Percentiles rank a stretch among this genome's conserved stretches.
These are phyloP conservation scores for Pyrenochaeta sp. DNA, from an alignment of 2,329 filamentous ascomycete genomes.

Conservation along the genomic window DNA sequence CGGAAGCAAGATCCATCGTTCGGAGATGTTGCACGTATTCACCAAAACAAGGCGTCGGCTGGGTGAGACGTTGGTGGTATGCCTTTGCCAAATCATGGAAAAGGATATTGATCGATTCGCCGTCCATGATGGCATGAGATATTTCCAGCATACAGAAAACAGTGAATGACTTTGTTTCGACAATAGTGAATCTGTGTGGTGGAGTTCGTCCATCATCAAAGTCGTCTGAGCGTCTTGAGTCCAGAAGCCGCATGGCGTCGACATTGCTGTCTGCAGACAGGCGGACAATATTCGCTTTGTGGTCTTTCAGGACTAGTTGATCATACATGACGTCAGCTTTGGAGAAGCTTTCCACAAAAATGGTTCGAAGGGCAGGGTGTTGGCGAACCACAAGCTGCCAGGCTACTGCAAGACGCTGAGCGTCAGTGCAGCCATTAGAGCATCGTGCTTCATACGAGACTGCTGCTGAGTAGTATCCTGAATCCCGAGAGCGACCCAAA, in stretches of 20 bases:
- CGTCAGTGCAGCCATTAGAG: too few species aligned
- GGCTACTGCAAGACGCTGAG: conserved; percentile 4
- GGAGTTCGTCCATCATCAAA: conserved; percentile 30
- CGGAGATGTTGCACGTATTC: conserved; percentile 31
- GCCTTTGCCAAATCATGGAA: conserved; percentile 53
- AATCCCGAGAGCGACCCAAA: too few species aligned
- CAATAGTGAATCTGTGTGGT: conserved; percentile 54
- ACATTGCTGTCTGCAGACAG: neutral
- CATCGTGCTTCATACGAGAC: too few species aligned
- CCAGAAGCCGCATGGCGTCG: conserved; percentile 2
- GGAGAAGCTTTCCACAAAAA: conserved; percentile 17
- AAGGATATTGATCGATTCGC: conserved; percentile 56
- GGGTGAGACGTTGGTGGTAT: conserved; percentile 44
- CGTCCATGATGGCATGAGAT: conserved; percentile 59
- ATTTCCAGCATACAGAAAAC: conserved; percentile 56
- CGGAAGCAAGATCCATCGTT: conserved; percentile 19
- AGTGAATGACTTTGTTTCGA: conserved; percentile 40
- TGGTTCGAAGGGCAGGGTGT: conserved; percentile 19
- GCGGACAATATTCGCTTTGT: neutral
- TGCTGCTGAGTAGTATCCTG: too few species aligned
- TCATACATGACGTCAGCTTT: conserved; percentile 19
- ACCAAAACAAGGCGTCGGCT: conserved; percentile 33
- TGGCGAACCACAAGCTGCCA: conserved; percentile 21
- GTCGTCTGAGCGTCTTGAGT: neutral
- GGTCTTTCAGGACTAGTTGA: conserved; percentile 16